Evolutionary conservation across 768 basidiomycete genomes (phyloP).

Genomic region (Suillus ampliporus): DNA sequence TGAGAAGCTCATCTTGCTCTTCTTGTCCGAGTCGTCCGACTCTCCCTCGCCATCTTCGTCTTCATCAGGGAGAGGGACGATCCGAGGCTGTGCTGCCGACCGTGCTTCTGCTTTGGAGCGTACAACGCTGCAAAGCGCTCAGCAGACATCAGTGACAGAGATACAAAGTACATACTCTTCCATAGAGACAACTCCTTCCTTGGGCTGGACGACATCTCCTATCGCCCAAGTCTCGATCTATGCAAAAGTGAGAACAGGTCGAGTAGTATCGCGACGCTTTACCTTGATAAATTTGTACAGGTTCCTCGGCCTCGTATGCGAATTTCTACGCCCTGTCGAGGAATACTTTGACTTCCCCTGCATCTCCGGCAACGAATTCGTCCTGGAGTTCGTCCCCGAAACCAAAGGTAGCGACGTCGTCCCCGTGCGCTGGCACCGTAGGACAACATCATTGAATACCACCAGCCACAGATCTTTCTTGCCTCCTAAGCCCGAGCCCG

Average conservation of each 20-base stretch:
- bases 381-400: slow-evolving; percentile 66
- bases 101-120: slow-evolving; percentile 69
- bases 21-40: slow-evolving; percentile 86
- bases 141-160: slow-evolving; percentile 16
- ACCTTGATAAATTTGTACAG: slow-evolving; percentile 94
- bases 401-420: slow-evolving; percentile 85
- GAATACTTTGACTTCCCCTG: slow-evolving; percentile 87
- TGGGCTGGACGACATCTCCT: slow-evolving; percentile 73
- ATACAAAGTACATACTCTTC: slow-evolving; percentile 70
- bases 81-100: slow-evolving; percentile 62
- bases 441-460: slow-evolving; percentile 92
- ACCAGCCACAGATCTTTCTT: slow-evolving; percentile 95
- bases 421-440: slow-evolving; percentile 90
- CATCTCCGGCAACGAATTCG: slow-evolving; percentile 82
- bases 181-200: slow-evolving; percentile 86
- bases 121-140: slow-evolving; percentile 56
- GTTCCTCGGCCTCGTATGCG: slow-evolving; percentile 86
- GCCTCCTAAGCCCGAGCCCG: slow-evolving; percentile 57
- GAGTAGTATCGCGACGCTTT: not conserved
- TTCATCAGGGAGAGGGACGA: slow-evolving; percentile 73
- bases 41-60: slow-evolving; percentile 60
- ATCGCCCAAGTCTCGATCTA: slow-evolving; percentile 91
- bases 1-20: slow-evolving; percentile 93
- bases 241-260: slow-evolving; percentile 4
- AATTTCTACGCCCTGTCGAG: slow-evolving; percentile 75